A percentile compares a stretch with the other conserved stretches of the same genome.
Evolutionary conservation across 2,329 filamentous ascomycete genomes (phyloP).

Genomic region (Claviceps cyperi): DNA sequence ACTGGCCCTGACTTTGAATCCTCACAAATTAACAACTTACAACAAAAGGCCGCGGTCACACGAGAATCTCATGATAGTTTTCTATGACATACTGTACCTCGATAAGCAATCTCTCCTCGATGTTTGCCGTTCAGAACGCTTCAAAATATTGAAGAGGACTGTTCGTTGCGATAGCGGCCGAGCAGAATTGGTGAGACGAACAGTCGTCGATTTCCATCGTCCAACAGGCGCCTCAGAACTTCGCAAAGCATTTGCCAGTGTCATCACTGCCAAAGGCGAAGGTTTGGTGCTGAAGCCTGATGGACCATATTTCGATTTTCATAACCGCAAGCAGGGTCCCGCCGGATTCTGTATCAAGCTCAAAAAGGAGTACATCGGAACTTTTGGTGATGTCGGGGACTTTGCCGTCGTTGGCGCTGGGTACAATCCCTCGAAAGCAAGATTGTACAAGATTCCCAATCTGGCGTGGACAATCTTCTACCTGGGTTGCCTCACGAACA

Average conservation of each 20-base stretch:
- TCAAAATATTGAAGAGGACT: slow-evolving; percentile 43
- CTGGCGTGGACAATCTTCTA: slow-evolving; percentile 70
- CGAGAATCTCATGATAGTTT: slow-evolving; percentile 48
- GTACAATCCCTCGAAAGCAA: slow-evolving; percentile 50
- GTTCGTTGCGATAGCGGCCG: slow-evolving; percentile 39
- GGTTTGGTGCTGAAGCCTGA: slow-evolving; percentile 72
- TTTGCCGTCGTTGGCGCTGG: slow-evolving; percentile 66
- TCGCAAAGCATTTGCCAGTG: slow-evolving; percentile 49
- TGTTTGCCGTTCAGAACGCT: slow-evolving; percentile 42
- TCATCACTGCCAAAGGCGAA: slow-evolving; percentile 54
- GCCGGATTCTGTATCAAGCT: slow-evolving; percentile 57
- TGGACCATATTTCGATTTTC: slow-evolving; percentile 58
- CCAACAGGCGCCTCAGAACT: slow-evolving; percentile 37
- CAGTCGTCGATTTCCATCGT: slow-evolving; percentile 50
- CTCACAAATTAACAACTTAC: neutral
- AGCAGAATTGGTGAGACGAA: slow-evolving; percentile 51
- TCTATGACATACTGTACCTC: slow-evolving; percentile 42
- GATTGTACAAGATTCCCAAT: slow-evolving; percentile 34
- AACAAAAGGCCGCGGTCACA: slow-evolving; percentile 27
- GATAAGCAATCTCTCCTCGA: slow-evolving; percentile 38
- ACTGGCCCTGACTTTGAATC: neutral
- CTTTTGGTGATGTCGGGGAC: slow-evolving; percentile 70
- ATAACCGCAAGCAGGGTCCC: slow-evolving; percentile 20
- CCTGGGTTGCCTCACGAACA: slow-evolving; percentile 62
- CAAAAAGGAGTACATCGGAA: slow-evolving; percentile 71